Evolutionary conservation across 805 yeast genomes (phyloP), one percentile per base, ranked within the genome.

Genomic region (Hanseniaspora occidentalis): DNA sequence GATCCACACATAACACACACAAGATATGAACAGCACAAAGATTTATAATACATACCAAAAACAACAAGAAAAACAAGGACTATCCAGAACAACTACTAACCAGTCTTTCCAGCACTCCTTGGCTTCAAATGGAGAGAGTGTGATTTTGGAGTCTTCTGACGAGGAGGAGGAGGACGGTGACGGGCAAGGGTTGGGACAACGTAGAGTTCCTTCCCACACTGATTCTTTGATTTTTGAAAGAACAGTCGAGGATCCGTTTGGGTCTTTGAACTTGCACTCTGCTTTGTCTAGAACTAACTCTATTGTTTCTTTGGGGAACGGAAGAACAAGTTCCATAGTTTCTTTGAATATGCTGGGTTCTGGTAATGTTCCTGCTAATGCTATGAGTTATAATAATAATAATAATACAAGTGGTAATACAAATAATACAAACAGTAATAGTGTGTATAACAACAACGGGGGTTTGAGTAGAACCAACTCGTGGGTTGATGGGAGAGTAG

Each of bases 221-320:
- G 40, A 41, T 31, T 73, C 79, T 13, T 53, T 70, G 52, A 79
- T 79, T 51, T 81, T 75, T 52, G 86, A 78, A 49, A 65, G 84
- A 42, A 67, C 71, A 37, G 84, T 78, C 7, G 81, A 78, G 52
- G 83, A 77, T 45, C 75, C 75, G 7, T 48, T 62, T 10, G 48
- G 6, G 6, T 27, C 35, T 22, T 24, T 33, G 23, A 14, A 35
- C 2, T 31, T 31, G 29, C 39, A 36, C 14, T 27, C 31, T 3
- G 37, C 37, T 14, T 31, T 49, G 41, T 31, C 54, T 46, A 35
- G 55, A 50, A 23, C 51, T 44, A 8, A 43, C 14, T 29, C 9
- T 53, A 56, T 44, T 51, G 60, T 22, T 48, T 56, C 42, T 51
- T 56, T 40, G 53, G 54, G 11, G 37, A 37, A 19, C 6, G 21